Evolutionary conservation across 2,329 filamentous ascomycete species (phyloP).

Genomic region (Talaromyces sp.): DNA sequence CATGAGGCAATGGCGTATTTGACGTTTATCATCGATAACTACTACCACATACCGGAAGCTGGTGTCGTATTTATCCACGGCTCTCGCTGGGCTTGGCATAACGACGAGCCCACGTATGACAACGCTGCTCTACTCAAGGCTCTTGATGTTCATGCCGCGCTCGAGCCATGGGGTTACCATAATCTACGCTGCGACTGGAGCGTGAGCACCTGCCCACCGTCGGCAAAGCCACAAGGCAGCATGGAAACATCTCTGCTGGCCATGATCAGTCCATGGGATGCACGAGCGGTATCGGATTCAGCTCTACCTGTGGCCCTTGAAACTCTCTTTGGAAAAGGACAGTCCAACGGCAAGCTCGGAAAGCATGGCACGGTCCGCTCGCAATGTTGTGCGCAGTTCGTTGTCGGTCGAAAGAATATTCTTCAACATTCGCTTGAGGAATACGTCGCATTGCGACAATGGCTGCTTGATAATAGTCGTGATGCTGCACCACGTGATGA

Average conservation of each 20-base stretch:
- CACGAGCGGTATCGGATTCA: conserved; percentile 36
- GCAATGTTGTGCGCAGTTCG: conserved; percentile 56
- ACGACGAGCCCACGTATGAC: conserved; percentile 40
- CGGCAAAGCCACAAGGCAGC: conserved; percentile 36
- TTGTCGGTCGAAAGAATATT: conserved; percentile 46
- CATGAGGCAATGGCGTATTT: conserved; percentile 47
- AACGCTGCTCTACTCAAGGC: conserved; percentile 24
- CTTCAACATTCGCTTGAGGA: conserved; percentile 47
- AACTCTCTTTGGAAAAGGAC: conserved; percentile 32
- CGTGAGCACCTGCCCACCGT: conserved; percentile 36
- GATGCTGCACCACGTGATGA: conserved; percentile 39
- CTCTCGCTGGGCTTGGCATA: conserved; percentile 43
- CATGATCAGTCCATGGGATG: conserved; percentile 40
- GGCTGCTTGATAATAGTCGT: conserved; percentile 43
- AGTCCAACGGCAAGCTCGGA: conserved; percentile 28
- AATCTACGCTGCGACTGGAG: conserved; percentile 51
- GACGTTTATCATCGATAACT: conserved; percentile 47
- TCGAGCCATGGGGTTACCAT: conserved; percentile 40
- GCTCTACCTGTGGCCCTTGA: conserved; percentile 33
- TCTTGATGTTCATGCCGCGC: conserved; percentile 37
- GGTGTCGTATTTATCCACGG: conserved; percentile 43
- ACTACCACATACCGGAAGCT: conserved; percentile 32
- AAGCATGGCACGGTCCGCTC: conserved; percentile 41
- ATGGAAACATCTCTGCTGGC: conserved; percentile 38
- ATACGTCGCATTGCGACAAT: conserved; percentile 50